Percentiles rank a stretch among this genome's conserved stretches.
Conservation (phyloP, 2,329 filamentous ascomycete species). For the Lachnellula willkommii region DNA sequence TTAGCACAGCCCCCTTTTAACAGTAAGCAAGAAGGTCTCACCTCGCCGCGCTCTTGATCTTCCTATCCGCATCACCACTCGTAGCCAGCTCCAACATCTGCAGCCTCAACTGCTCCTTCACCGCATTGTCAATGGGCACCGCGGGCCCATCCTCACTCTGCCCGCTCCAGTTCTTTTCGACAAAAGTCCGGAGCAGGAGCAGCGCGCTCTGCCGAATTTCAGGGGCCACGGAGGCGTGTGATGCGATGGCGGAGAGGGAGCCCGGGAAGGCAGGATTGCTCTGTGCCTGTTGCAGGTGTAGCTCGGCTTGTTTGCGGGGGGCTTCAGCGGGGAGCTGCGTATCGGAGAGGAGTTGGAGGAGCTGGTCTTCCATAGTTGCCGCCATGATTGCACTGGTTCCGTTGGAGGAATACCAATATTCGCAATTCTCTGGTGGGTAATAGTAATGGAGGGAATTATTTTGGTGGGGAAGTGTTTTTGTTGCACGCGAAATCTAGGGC, state of each 20-base stretch:
- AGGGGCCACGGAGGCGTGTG: slow-evolving; percentile 66
- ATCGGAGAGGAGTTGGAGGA: slow-evolving; percentile 80
- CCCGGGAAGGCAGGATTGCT: slow-evolving; percentile 65
- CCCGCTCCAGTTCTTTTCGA: slow-evolving; percentile 77
- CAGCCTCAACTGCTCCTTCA: slow-evolving; percentile 68
- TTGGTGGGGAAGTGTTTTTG: background rate
- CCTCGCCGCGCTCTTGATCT: slow-evolving; percentile 84
- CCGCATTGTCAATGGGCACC: slow-evolving; percentile 65
- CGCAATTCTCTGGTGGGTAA: background rate
- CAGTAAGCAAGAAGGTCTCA: slow-evolving; percentile 39
- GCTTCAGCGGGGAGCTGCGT: slow-evolving; percentile 73
- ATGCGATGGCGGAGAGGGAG: slow-evolving; percentile 74
- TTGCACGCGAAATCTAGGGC: background rate
- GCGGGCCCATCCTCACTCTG: slow-evolving; percentile 59
- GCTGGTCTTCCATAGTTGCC: slow-evolving; percentile 78
- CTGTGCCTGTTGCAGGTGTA: slow-evolving; percentile 37
- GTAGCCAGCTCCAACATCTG: slow-evolving; percentile 72
- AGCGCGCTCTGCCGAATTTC: slow-evolving; percentile 80
- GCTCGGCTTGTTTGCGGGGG: slow-evolving; percentile 80
- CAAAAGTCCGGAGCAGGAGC: slow-evolving; percentile 73
- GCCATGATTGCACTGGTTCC: slow-evolving; percentile 17
- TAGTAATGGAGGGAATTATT: background rate
- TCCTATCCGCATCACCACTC: slow-evolving; percentile 67
- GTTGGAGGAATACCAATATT: background rate
- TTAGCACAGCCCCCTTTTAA: background rate